Evolutionary conservation across 352 stramenopile genomes (phyloP), one percentile per base, ranked within the genome.

Genomic region (Globisporangium spiculum): DNA sequence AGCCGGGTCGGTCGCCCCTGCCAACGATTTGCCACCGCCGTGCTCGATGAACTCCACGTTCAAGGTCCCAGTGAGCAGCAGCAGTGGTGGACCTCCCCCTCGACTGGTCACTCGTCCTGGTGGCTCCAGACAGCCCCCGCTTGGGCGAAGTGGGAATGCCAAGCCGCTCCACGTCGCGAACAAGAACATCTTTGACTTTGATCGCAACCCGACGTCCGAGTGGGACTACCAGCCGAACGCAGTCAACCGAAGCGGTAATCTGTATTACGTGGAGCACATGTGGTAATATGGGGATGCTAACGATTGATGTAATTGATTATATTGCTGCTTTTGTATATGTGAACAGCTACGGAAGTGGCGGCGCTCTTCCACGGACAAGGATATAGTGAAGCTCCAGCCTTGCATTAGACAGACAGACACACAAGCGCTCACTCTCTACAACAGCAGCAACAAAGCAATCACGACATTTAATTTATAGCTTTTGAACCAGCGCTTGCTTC

Each of bases 181-280:
- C 9, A 63, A 36, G 22, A 69, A 68, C 36, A 34, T 62, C 12
- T 81, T 92, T 36, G 79, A 92, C 57, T 92, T 92, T 54, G 75
- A 60, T 8, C 74, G 74, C 27, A 78, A 83, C 48, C 81, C 84
- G 18, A 90, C 84, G 24, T 89, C 77, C 24, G 75, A 91, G 55
- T 92, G 84, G 84, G 65, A 68, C 14, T 91, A 91, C 74, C 46
- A 66, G n/a, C 73, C 77, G 9, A 75, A 83, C 46, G 72, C 71
- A 38, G 67, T 83, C 48, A 68, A 50, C 4, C 78, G 84, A 66
- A 81, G 78, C 58, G 72, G 84, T 92, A 79, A 62, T 79, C 77
- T 60, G 7, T 14, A 48, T 30, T 14, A 10, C 16, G 7, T n/a
- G 48, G 2, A 53, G n/a, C 34, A 38, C 27, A 4, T 24, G 2